Base-by-base conservation (phyloP, 2,329 filamentous ascomycete species). In the Dactylellina haptotyla region DNA sequence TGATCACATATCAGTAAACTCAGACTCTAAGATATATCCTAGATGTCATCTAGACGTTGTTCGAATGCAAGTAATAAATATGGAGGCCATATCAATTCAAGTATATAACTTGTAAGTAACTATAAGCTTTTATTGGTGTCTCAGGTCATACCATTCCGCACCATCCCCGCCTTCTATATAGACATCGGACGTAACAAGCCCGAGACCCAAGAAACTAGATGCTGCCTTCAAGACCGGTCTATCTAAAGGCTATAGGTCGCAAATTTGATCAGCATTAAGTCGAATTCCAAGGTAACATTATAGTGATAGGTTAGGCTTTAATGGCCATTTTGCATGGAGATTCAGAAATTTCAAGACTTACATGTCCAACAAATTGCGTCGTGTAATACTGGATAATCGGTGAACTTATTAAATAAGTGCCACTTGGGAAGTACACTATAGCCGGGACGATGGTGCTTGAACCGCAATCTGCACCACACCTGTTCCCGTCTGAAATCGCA, bases 161-260 rank as follows among this genome's bases (percentile, higher is more conserved):
- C 34, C 34, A 4, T 16, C 9, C 16, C 16, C 2, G 10, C 16
- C 9, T 16, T 86, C 80, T 34, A 87, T 86, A 81, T 98, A 98
- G 0, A 93, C 93, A 78, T 98, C 89, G 1, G 91, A 85, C 79
- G 97, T 93, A 76, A 98, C 90, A 57, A 98, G 86, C 46, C 90
- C 46, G 6, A 51, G 25, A 28, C 46, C 46, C 16, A 51, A 2
- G 14, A 51, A 51, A n/a, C 20, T 23, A 1, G 14, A 18, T 8
- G n/a, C 14, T 9, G 34, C 46, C 37, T 54, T 10, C 8, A 64
- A 3, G 5, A 45, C 45, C 1, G 59, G 59, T 30, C 46, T 32
- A 26, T 64, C 26, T 4, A 9, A 50, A 4, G 37, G 23, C 34
- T 39, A 3, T 39, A 12, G 3, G 34, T 14, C 3, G 16, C 12